Evolutionary conservation across 306 rosid genomes (phyloP).

Genomic region (Lupinus albus): DNA sequence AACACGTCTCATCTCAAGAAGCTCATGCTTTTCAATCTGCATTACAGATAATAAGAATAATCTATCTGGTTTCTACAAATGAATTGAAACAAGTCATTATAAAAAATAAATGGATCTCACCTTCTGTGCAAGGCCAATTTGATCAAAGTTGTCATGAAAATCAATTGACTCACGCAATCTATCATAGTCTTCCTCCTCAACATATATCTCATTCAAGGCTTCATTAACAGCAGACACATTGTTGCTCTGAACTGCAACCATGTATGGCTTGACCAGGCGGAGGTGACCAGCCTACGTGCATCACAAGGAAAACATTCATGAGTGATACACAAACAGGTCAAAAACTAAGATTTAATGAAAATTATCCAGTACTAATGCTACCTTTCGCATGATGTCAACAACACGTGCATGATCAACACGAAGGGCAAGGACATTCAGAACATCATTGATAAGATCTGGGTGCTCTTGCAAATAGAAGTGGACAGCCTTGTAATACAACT

Average conservation of each 20-base stretch:
- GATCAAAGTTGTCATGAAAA: conserved; percentile 95
- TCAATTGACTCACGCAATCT: conserved; percentile 98
- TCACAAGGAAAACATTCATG: conserved; percentile 25
- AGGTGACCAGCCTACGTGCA: conserved; percentile 84
- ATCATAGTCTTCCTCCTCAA: conserved; percentile 99
- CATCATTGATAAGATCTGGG: conserved; percentile 95
- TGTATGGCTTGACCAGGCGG: conserved; percentile 97
- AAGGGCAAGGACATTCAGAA: conserved; percentile 94
- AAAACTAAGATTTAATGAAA: conserved; percentile 13
- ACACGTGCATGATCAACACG: conserved; percentile 99
- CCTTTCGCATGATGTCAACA: conserved; percentile 99
- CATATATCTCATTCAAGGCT: conserved; percentile 94
- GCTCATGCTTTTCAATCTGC: conserved; percentile 97
- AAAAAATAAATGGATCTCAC: conserved; percentile 49
- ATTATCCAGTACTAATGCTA: conserved; percentile 36
- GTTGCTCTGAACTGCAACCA: conserved; percentile 99
- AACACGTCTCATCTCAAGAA: conserved; percentile 98
- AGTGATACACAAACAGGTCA: conserved; percentile 13
- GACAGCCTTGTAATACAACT: conserved; percentile 92
- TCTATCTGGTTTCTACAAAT: conserved; percentile 35
- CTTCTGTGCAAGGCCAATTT: conserved; percentile 98
- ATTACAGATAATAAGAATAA: conserved; percentile 34
- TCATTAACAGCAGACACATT: conserved; percentile 98
- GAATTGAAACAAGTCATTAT: conserved; percentile 16
- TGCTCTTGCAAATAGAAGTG: conserved; percentile 99